These are phyloP conservation scores for Aspergillus brunneoviolaceus DNA, from an alignment of 2,329 filamentous ascomycete genomes.

Conservation along the genomic window DNA sequence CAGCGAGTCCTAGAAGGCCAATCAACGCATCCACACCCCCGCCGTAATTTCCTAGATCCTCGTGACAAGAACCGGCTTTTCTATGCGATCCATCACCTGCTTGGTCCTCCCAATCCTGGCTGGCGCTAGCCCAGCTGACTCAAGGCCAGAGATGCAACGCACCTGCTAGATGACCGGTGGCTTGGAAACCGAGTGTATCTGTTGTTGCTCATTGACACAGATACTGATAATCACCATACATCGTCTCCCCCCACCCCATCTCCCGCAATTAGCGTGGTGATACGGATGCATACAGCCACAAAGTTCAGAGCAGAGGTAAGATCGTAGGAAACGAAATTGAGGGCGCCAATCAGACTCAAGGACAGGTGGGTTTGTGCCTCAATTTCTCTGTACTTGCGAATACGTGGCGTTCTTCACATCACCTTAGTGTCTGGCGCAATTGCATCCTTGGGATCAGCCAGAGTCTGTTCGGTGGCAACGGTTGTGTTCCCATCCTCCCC, in stretches of 20 bases:
- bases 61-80: conserved; percentile 9
- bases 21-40: conserved; percentile 12
- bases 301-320: conserved; percentile 6
- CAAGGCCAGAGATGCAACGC: conserved; percentile 5
- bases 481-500: conserved; percentile 9
- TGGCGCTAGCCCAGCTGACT: neutral
- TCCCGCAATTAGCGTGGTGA: conserved; percentile 10
- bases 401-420: conserved; percentile 17
- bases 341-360: conserved; percentile 11
- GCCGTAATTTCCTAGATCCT: conserved; percentile 15
- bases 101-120: neutral
- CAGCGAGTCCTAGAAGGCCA: conserved; percentile 8
- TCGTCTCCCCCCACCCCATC: neutral
- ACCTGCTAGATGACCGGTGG: conserved; percentile 4
- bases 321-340: neutral
- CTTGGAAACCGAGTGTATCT: neutral
- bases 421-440: conserved; percentile 8
- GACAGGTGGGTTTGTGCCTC: neutral
- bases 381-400: neutral
- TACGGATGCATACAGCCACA: conserved; percentile 12
- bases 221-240: neutral
- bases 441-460: conserved; percentile 13
- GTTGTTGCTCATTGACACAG: neutral
- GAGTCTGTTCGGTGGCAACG: conserved; percentile 10
- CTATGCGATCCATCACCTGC: neutral